A percentile compares a stretch with the other conserved stretches of the same genome.
These are phyloP conservation scores for Rhizoclosmatium sp. DNA, from an alignment of 192 early-diverging fungal species.

Conservation along the genomic window DNA sequence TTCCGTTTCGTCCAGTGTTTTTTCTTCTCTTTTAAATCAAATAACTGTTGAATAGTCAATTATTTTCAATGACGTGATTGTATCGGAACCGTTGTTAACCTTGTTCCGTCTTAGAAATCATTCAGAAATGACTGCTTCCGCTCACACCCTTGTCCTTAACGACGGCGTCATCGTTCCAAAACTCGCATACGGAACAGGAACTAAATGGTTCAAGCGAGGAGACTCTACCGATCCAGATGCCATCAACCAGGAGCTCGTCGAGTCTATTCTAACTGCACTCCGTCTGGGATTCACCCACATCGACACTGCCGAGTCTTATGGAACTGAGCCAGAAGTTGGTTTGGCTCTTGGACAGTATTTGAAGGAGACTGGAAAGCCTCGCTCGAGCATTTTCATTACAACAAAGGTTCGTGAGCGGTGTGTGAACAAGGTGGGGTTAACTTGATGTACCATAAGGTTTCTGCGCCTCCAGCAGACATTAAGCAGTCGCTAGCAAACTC, in stretches of 20 bases:
- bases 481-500: slow-evolving; percentile 24
- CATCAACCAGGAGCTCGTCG: slow-evolving; percentile 35
- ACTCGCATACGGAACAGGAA: slow-evolving; percentile 47
- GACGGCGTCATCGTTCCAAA: slow-evolving; percentile 22
- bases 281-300: slow-evolving; percentile 51
- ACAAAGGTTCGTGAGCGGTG: slow-evolving; percentile 34
- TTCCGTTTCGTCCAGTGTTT: too few species aligned
- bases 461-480: slow-evolving; percentile 15
- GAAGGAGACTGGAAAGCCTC: slow-evolving; percentile 49
- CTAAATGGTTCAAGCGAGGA: slow-evolving; percentile 34
- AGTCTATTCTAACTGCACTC: slow-evolving; percentile 27
- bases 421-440: neutral
- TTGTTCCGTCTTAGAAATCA: too few species aligned
- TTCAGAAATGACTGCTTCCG: too few species aligned
- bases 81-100: too few species aligned
- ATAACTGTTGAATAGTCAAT: too few species aligned
- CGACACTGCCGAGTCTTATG: slow-evolving; percentile 71
- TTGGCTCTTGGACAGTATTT: slow-evolving; percentile 23
- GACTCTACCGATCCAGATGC: neutral
- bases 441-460: slow-evolving; percentile 4
- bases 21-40: too few species aligned
- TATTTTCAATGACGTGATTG: too few species aligned
- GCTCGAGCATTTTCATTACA: slow-evolving; percentile 60
- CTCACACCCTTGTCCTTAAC: slow-evolving; percentile 14
- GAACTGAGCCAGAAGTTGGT: slow-evolving; percentile 69